Evolutionary conservation across 1,139 yeast species (phyloP).

Genomic region (Saccharomyces hybrid): DNA sequence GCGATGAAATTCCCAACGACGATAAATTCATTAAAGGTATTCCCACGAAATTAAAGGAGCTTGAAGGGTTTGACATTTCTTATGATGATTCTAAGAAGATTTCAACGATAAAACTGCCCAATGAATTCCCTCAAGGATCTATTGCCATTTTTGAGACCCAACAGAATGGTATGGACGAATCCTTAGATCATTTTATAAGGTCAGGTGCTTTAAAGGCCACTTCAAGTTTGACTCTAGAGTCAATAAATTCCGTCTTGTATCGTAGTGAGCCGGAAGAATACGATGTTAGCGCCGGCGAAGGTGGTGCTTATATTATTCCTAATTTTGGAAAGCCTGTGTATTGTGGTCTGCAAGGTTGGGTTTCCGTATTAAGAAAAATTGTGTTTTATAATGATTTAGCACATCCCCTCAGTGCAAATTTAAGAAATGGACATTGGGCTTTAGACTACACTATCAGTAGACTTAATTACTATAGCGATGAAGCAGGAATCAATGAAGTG

Average conservation of each 20-base stretch:
- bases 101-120: constrained; percentile 50
- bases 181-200: constrained; percentile 57
- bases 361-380: constrained; percentile 54
- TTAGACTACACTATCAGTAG: constrained; percentile 66
- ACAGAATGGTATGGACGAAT: constrained; percentile 48
- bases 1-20: constrained; percentile 41
- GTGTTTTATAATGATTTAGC: constrained; percentile 70
- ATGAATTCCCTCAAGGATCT: constrained; percentile 76
- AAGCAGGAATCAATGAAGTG: constrained; percentile 44
- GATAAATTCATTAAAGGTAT: constrained; percentile 44
- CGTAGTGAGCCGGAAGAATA: constrained; percentile 83
- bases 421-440: constrained; percentile 86
- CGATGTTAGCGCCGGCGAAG: constrained; percentile 63
- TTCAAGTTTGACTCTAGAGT: constrained; percentile 49
- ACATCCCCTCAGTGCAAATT: constrained; percentile 72
- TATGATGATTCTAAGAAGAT: constrained; percentile 36
- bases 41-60: constrained; percentile 52
- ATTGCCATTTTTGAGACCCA: constrained; percentile 75
- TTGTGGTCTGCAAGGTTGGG: constrained; percentile 94
- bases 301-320: constrained; percentile 72
- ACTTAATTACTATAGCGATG: constrained; percentile 45
- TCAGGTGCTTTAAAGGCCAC: constrained; percentile 75
- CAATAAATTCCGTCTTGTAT: constrained; percentile 68
- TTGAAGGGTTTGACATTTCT: constrained; percentile 45
- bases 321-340: constrained; percentile 64